Evolutionary conservation across 1,284 basidiomycete genomes (phyloP), one percentile per base, ranked within the genome.

Genomic region (Marasmius fiardii): DNA sequence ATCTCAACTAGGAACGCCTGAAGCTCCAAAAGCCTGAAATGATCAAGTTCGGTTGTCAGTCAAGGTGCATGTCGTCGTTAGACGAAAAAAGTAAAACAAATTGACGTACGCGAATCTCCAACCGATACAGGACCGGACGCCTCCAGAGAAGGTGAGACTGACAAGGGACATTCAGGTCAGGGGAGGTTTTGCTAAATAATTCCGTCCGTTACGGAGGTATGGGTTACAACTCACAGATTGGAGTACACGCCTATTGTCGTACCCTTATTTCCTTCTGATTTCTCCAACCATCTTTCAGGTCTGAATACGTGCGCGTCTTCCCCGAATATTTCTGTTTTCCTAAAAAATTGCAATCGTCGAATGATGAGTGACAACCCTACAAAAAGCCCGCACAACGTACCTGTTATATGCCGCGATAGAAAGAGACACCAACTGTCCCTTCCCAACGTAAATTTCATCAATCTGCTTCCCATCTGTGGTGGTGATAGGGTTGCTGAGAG

Each of bases 401-500:
- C 70, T 62, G 48, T 70, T 64, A 52, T 73, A 72, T 24, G 62
- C 60, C 20, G 57, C 58, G 43, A 69, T 56, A 1, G 66, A 68
- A 12, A 66, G 47, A 12, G 68, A 56, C 21, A 78, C 59, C 14
- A 63, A 60, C 53, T 71, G 68, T 0, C 75, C 76, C 35, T 72
- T 72, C 35, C 59, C 59, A 20, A 80, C 61, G 0, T 67, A 67
- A 20, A 80, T 61, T 43, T 65, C 61, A 3, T 62, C 64, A 26
- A 78, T 66, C 16, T 59, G 54, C 44, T 71, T 53, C 1, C 75
- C 75, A 18, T 67, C 60, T 33, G 55, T 58, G 2, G 65, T 61
- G 1, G 53, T 61, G 55, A 79, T 64, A 2, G 74, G 71, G 16
- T 64, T 55, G 0, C 64, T 63, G 6, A 78, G 68, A 0, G 76